Base-by-base conservation (phyloP, 1,284 basidiomycete genomes). In the Puccinia polysora region DNA sequence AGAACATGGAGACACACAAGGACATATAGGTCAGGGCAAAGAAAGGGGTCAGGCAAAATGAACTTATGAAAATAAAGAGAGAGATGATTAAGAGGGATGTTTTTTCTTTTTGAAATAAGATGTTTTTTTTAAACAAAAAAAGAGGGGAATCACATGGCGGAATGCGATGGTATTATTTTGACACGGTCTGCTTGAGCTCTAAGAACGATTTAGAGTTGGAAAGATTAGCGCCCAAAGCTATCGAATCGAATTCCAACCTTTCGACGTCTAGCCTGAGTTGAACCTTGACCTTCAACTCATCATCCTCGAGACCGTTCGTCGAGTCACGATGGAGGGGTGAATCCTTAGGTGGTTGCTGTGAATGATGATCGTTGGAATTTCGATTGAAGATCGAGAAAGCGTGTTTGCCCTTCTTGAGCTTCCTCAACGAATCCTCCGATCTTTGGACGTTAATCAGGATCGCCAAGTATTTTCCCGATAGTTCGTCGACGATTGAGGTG, bases 211-310 rank as follows among this genome's bases (percentile, higher is more conserved):
- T 81, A 74, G 85, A 84, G 0, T 78, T 81, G 3, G 82, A 81
- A 0, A 88, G 79, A n/a, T 85, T 81, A 0, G 94, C 85, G 0
- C 87, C 89, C 30, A 96, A 79, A 10, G 82, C 81, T 72, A 83
- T 80, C 0, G 87, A 91, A 74, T 94, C 91, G 75, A 84, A 84
- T 4, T 86, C 88, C 75, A 96, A 87, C 15, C 88, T 87, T 63
- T 88, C 85, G 0, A 93, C 88, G 77, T 97, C 94, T 18, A 90
- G 81, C 63, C 88, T 84, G 87, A 96, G 92, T 81, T 97, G 93
- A 53, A 82, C 81, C 52, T 87, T 85, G 74, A 96, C 91, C 38
- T 80, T 79, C 10, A 56, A 25, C 2, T 68, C 65, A 67, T 81
- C 81, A 71, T 83, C 82, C 70, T 83, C 82, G 23, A 45, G 34